Evolutionary conservation across 441 rosid species (phyloP).

Genomic region (Melastoma candidum): DNA sequence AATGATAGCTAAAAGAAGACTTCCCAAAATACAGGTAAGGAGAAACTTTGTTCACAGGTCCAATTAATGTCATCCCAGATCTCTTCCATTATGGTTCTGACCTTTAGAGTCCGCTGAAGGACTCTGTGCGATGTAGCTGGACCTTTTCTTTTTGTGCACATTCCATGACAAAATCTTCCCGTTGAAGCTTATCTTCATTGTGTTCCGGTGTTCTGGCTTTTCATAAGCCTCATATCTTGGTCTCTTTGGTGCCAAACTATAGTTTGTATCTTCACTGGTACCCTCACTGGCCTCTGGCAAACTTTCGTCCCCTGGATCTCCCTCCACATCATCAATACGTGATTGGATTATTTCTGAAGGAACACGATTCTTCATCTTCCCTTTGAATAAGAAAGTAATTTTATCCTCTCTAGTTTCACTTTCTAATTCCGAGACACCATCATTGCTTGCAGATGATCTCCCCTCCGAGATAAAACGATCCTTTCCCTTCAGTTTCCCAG

Average conservation of each 20-base stretch:
- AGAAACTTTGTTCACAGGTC: not conserved
- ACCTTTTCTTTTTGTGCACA: conserved; percentile 78
- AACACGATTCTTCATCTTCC: conserved; percentile 11
- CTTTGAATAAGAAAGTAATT: conserved; percentile 7
- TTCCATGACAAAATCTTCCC: conserved; percentile 64
- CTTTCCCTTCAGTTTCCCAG: conserved; percentile 14
- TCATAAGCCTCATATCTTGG: conserved; percentile 22
- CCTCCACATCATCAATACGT: conserved; percentile 3
- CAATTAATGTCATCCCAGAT: conserved; percentile 24
- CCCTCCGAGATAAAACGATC: conserved; percentile 4
- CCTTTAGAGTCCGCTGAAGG: conserved; percentile 70
- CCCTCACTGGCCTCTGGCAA: conserved; percentile 44
- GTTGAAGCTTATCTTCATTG: conserved; percentile 33
- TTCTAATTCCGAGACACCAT: conserved; percentile 4
- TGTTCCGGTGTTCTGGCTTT: conserved; percentile 25
- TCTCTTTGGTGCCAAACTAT: conserved; percentile 35
- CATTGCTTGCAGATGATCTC: conserved; percentile 1
- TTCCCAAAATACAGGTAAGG: not conserved
- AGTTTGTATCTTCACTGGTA: conserved; percentile 53
- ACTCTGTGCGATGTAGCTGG: conserved; percentile 50
- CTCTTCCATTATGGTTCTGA: conserved; percentile 58
- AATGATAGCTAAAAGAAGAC: too few species aligned
- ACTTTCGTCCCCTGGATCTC: conserved; percentile 24
- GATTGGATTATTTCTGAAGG: conserved; percentile 15
- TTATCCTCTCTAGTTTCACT: conserved; percentile 9